Evolutionary conservation across 352 stramenopile species (phyloP).

Genomic region (Thalassiosira mediterranea): DNA sequence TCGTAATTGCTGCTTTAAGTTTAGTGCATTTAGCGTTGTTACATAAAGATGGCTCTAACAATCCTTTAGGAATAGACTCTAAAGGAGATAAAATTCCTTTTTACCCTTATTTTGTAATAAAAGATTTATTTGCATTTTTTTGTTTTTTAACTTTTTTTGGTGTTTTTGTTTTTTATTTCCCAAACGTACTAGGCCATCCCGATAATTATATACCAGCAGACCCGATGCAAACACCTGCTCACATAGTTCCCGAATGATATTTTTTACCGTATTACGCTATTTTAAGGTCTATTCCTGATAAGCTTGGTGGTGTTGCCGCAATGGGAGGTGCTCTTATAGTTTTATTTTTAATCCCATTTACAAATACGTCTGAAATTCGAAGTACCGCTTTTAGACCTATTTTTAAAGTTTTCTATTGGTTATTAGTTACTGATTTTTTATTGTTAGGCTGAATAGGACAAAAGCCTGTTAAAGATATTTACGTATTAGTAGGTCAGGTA

Average conservation of each 20-base stretch:
- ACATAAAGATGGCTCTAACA: conserved; percentile 73
- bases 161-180: conserved; percentile 70
- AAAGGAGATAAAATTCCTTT: conserved; percentile 70
- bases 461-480: conserved; percentile 72
- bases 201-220: conserved; percentile 82
- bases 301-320: conserved; percentile 73
- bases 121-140: conserved; percentile 69
- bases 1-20: conserved; percentile 49
- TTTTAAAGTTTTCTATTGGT: conserved; percentile 77
- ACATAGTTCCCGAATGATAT: conserved; percentile 82
- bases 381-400: conserved; percentile 71
- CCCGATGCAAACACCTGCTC: conserved; percentile 74
- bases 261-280: conserved; percentile 83
- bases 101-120: conserved; percentile 72
- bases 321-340: conserved; percentile 71
- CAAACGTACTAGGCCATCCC: conserved; percentile 66
- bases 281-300: conserved; percentile 81
- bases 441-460: conserved; percentile 74
- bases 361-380: conserved; percentile 74
- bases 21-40: conserved; percentile 62
- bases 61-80: conserved; percentile 63
- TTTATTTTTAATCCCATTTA: conserved; percentile 71
- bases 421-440: conserved; percentile 78
- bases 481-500: conserved; percentile 67
- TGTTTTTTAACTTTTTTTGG: conserved; percentile 65